Evolutionary conservation across 1,139 yeast genomes (phyloP).

Genomic region (Debaryomyces fabryi): DNA sequence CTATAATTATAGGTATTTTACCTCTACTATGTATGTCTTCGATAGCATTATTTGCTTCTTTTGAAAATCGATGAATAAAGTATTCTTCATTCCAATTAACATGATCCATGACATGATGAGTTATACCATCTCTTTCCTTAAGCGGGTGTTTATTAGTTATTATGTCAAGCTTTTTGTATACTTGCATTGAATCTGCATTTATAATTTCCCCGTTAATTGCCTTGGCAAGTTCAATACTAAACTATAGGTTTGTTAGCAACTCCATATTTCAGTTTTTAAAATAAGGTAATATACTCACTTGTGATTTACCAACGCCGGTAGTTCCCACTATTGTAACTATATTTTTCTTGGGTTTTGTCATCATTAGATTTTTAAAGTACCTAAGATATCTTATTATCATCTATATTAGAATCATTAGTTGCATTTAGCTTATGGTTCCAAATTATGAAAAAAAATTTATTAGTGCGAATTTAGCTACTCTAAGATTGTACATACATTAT

Average conservation of each 20-base stretch:
- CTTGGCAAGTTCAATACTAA: constrained; percentile 77
- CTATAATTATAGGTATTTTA: constrained; percentile 84
- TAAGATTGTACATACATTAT: constrained; percentile 4
- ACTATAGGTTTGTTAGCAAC: constrained; percentile 26
- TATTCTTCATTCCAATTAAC: constrained; percentile 81
- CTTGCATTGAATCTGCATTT: constrained; percentile 97
- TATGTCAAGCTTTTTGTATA: constrained; percentile 69
- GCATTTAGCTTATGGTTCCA: neutral
- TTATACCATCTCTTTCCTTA: constrained; percentile 68
- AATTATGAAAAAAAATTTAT: constrained; percentile 1
- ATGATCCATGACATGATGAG: constrained; percentile 88
- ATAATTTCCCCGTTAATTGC: constrained; percentile 84
- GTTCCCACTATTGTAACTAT: constrained; percentile 86
- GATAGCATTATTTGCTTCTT: constrained; percentile 64
- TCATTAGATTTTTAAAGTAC: constrained; percentile 26
- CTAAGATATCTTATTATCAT: constrained; percentile 20
- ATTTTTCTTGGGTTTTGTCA: constrained; percentile 35
- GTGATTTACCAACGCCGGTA: constrained; percentile 98
- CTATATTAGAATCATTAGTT: neutral
- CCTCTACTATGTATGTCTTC: constrained; percentile 69
- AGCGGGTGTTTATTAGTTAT: constrained; percentile 93
- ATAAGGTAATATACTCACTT: constrained; percentile 39
- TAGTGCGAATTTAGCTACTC: neutral
- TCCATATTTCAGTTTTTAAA: neutral
- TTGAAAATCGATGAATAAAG: constrained; percentile 75